These are phyloP conservation scores for Ensete glaucum DNA, from an alignment of 176 grass and related monocot genomes.

Conservation along the genomic window DNA sequence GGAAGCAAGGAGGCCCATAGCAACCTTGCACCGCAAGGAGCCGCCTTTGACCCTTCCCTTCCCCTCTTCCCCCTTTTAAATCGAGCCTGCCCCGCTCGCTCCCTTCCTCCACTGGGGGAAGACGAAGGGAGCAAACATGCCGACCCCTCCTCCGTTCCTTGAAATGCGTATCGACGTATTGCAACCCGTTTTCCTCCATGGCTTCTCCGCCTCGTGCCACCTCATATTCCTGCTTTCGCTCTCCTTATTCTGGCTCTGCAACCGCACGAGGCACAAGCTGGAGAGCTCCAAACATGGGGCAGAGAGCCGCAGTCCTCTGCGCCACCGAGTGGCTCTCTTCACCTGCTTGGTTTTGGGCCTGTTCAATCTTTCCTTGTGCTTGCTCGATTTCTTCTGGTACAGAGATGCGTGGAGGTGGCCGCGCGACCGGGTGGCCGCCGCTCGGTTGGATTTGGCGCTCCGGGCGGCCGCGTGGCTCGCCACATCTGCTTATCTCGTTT, in stretches of 20 bases:
- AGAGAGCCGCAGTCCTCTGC: conserved; percentile 8
- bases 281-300: not conserved
- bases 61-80: not conserved
- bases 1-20: not conserved
- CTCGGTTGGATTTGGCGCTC: conserved; percentile 24
- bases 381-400: conserved; percentile 26
- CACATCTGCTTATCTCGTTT: conserved; percentile 38
- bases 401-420: conserved; percentile 14
- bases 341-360: conserved; percentile 26
- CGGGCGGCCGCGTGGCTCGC: conserved; percentile 50
- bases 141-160: not conserved
- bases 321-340: conserved; percentile 12
- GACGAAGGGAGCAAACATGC: not conserved
- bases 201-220: conserved; percentile 27
- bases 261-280: not conserved
- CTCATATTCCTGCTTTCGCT: conserved; percentile 11
- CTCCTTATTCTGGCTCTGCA: conserved; percentile 11
- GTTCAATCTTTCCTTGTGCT: conserved; percentile 17
- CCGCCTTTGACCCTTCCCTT: not conserved
- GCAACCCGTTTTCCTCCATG: conserved; percentile 21
- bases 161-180: not conserved
- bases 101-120: too few species aligned
- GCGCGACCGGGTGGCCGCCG: conserved; percentile 8
- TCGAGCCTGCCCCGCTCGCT: not conserved
- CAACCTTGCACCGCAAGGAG: not conserved